Percentiles rank a stretch among this genome's conserved stretches.
Conservation (phyloP, 805 yeast species). For the Zygoascus biomembranicola region DNA sequence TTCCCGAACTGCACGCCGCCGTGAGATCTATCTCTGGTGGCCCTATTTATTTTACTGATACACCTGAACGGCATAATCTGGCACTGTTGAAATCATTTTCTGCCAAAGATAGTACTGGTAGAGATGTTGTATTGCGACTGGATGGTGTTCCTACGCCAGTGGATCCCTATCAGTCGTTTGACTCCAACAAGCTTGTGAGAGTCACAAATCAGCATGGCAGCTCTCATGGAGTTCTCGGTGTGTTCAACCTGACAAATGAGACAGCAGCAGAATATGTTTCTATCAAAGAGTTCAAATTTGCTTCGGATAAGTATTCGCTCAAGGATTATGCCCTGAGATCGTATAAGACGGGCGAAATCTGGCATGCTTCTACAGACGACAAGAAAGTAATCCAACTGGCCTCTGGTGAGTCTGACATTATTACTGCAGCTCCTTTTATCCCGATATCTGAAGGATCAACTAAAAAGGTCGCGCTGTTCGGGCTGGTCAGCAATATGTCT, state of each 20-base stretch:
- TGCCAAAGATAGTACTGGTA: slow-evolving; percentile 2
- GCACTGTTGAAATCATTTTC: slow-evolving; percentile 12
- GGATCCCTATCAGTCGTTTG: slow-evolving; percentile 14
- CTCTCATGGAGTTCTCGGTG: slow-evolving; percentile 1
- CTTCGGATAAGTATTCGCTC: neutral
- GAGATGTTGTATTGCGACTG: slow-evolving; percentile 8
- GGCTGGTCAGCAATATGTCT: slow-evolving; percentile 12
- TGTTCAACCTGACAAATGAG: slow-evolving; percentile 7
- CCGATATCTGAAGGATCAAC: neutral
- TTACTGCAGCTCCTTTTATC: slow-evolving; percentile 11
- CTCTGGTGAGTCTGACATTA: slow-evolving; percentile 15
- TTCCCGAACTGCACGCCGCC: slow-evolving; percentile 23
- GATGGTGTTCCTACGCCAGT: slow-evolving; percentile 9
- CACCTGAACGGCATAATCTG: slow-evolving; percentile 17
- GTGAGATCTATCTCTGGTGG: slow-evolving; percentile 26
- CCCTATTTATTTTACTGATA: slow-evolving; percentile 25
- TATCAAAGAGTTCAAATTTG: slow-evolving; percentile 1
- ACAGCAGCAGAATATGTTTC: neutral
- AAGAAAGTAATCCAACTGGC: slow-evolving; percentile 1
- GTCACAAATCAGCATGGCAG: slow-evolving; percentile 5
- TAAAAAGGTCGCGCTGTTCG: slow-evolving; percentile 7
- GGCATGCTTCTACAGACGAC: neutral
- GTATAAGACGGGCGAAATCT: slow-evolving; percentile 8
- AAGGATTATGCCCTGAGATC: slow-evolving; percentile 5
- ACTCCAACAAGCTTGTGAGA: slow-evolving; percentile 6